phyloP scores from a whole-genome alignment of 2,329 filamentous ascomycete species.

The Stagonosporopsis cucurbitacearum region DNA sequence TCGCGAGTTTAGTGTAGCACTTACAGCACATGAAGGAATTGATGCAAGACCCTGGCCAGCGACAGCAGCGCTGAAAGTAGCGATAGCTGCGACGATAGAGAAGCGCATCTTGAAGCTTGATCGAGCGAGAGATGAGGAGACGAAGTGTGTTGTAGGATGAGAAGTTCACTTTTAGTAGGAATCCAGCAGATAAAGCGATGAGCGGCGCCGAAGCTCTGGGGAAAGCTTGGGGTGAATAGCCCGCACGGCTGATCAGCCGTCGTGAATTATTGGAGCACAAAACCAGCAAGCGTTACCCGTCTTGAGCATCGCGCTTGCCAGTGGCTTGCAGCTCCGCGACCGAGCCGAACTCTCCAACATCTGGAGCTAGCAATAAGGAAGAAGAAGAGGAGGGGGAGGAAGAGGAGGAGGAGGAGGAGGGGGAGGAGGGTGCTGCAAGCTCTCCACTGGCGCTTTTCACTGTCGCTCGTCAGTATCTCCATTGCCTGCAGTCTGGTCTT shows the following conservation, averaged over 20 bases:
- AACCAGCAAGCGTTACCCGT: slow-evolving; percentile 3
- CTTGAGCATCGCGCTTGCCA: background rate
- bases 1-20: slow-evolving; percentile 1
- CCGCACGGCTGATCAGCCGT: background rate
- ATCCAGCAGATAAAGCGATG: background rate
- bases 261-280: slow-evolving; percentile 10
- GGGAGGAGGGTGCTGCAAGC: too few relatives aligned
- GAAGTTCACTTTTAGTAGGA: background rate
- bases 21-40: slow-evolving; percentile 40
- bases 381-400: background rate
- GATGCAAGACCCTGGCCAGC: slow-evolving; percentile 33
- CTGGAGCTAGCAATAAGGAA: background rate
- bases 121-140: background rate
- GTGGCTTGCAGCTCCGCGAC: slow-evolving; percentile 9
- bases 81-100: slow-evolving; percentile 32
- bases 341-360: slow-evolving; percentile 4
- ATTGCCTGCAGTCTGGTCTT: background rate
- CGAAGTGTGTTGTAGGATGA: background rate
- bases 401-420: background rate
- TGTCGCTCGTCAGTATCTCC: background rate
- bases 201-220: background rate
- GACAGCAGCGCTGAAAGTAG: slow-evolving; percentile 34
- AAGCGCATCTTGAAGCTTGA: slow-evolving; percentile 32
- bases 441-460: background rate
- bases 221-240: slow-evolving; percentile 13